Base-by-base conservation (phyloP, 192 early-diverging fungal genomes). In the Backusella tuberculispora region DNA sequence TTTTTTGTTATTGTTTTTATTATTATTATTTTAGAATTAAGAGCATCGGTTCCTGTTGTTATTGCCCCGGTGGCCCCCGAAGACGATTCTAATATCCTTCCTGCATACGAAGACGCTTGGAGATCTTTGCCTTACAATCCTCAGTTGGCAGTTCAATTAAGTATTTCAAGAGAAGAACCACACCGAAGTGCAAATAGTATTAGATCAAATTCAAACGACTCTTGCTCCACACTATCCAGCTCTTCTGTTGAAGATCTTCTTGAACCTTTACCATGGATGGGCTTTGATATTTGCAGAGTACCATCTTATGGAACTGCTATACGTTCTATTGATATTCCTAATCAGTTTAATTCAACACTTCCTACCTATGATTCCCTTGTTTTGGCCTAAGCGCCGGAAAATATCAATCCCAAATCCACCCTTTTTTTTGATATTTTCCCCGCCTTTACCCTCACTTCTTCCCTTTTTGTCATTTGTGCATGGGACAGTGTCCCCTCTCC, bases 291-390 rank as follows among this genome's bases (percentile, higher is more conserved):
- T 1, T 73, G 71, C 21, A 46, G 74, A 15, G 79, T 76, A 1
- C 79, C 79, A 37, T 80, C 79, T 21, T 80, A 80, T 44, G 43
- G 63, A 6, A 75, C 79, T 17, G 79, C 79, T 10, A 43, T 76
- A 6, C 64, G 71, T 5, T 48, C 75, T 26, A 43, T 66, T 13
- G 42, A 73, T 47, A 66, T 46, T 14, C 76, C 68, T 56, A 44
- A 38, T 44, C 71, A 46, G 21, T 41, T 37, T 24, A 42, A 71
- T 15, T 63, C 63, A 17, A 29, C 66, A 12, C 41, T 75, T 26
- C 79, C 79, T 38, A 60, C 71, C 9, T 80, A 80, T 19, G 79
- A 80, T 38, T 68, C 79, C 8, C 17, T 53, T n/a, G 2, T 53
- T n/a, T 21, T 53, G 50, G 50, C 8, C 50, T 53, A 53, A n/a